phyloP scores from a whole-genome alignment of 768 basidiomycete species.

The Rhodotorula paludigena region DNA sequence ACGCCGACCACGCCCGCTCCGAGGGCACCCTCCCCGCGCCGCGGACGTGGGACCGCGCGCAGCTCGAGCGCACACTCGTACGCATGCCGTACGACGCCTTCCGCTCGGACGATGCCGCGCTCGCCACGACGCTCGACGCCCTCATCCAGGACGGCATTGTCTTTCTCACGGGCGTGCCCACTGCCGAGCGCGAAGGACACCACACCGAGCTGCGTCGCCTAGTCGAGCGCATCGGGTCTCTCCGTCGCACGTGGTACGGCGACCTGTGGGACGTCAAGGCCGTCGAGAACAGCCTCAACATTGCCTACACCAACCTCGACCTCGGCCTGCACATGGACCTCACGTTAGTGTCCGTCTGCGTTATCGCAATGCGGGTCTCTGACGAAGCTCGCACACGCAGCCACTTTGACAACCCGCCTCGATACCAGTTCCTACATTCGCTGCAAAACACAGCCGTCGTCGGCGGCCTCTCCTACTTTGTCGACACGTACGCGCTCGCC shows the following conservation, averaged over 20 bases:
- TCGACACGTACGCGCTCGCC: conserved; percentile 70
- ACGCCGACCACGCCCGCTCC: not conserved
- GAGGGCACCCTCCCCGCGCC: conserved; percentile 1
- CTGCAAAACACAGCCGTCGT: conserved; percentile 60
- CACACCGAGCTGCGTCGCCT: conserved; percentile 65
- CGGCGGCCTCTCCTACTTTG: conserved; percentile 81
- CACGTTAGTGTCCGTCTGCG: conserved; percentile 56
- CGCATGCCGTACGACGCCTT: conserved; percentile 52
- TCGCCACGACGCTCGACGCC: conserved; percentile 63
- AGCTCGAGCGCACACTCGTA: conserved; percentile 54
- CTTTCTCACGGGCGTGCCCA: conserved; percentile 68
- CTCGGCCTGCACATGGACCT: conserved; percentile 90
- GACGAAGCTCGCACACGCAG: conserved; percentile 49
- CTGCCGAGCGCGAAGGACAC: conserved; percentile 56
- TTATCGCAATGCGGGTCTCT: not conserved
- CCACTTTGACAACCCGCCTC: conserved; percentile 84
- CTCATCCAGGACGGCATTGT: conserved; percentile 67
- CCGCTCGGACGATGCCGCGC: conserved; percentile 52
- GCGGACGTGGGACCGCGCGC: conserved; percentile 43
- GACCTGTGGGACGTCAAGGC: conserved; percentile 60
- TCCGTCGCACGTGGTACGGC: conserved; percentile 86
- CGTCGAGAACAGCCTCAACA: conserved; percentile 68
- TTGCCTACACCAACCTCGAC: conserved; percentile 87
- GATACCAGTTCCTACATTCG: conserved; percentile 88
- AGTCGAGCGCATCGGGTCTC: conserved; percentile 64